Evolutionary conservation across 768 basidiomycete genomes (phyloP).

Genomic region (Lentinula aciculospora): DNA sequence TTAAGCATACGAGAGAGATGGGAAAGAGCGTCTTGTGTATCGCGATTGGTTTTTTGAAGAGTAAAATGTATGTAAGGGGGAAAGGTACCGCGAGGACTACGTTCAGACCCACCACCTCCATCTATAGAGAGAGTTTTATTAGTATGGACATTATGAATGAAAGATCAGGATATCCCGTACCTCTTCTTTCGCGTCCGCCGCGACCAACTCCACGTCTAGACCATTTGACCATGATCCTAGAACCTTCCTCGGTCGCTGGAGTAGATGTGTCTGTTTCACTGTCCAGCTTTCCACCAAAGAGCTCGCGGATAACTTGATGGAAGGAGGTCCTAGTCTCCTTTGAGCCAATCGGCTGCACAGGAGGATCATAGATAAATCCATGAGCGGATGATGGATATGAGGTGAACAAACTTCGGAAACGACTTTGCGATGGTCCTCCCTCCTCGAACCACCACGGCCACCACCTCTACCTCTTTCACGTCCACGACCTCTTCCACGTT

Average conservation of each 20-base stretch:
- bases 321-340: conserved; percentile 79
- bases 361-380: conserved; percentile 11
- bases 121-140: conserved; percentile 1
- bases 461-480: conserved; percentile 21
- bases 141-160: neutral
- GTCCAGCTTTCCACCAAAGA: conserved; percentile 82
- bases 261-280: conserved; percentile 65
- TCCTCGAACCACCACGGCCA: conserved; percentile 31
- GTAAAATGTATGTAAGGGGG: conserved; percentile 95
- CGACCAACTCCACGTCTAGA: conserved; percentile 43
- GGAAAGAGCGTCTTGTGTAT: conserved; percentile 90
- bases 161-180: conserved; percentile 21
- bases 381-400: conserved; percentile 2
- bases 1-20: conserved; percentile 77
- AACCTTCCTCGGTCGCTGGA: conserved; percentile 55
- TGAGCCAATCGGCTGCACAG: conserved; percentile 67
- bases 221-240: conserved; percentile 79
- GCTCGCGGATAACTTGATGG: conserved; percentile 73
- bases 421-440: conserved; percentile 70
- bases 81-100: conserved; percentile 54
- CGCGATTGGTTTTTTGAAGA: conserved; percentile 94
- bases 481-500: conserved; percentile 35
- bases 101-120: conserved; percentile 27
- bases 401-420: conserved; percentile 66
- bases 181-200: conserved; percentile 40